Percentiles rank a stretch among this genome's conserved stretches.
Evolutionary conservation across 2,329 filamentous ascomycete species (phyloP).

Genomic region (Lachnellula occidentalis): DNA sequence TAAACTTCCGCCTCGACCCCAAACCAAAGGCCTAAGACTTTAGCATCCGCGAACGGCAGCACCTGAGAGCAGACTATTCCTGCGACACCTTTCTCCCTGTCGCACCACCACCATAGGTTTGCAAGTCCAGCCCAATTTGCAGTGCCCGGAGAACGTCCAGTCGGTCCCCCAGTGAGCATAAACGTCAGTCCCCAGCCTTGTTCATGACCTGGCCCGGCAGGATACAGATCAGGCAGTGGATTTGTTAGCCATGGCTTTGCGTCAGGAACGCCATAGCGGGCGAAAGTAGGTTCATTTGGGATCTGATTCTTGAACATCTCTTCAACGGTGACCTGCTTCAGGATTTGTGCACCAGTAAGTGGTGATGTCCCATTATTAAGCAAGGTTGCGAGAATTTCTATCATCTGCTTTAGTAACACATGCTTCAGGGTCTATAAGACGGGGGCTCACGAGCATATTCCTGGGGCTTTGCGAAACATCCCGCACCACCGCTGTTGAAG

Average conservation of each 20-base stretch:
- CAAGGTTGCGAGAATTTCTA: conserved; percentile 50
- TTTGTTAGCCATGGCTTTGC: conserved; percentile 46
- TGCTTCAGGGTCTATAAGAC: not conserved
- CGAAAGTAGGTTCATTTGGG: conserved; percentile 47
- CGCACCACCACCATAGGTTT: conserved; percentile 59
- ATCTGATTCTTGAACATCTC: conserved; percentile 62
- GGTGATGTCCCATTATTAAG: conserved; percentile 60
- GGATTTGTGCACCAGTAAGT: conserved; percentile 47
- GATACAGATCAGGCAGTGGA: conserved; percentile 38
- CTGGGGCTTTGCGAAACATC: conserved; percentile 52
- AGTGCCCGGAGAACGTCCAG: conserved; percentile 47
- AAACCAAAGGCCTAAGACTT: no score
- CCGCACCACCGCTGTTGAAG: conserved; percentile 57
- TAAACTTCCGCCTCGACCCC: no score
- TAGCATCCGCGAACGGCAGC: conserved; percentile 38
- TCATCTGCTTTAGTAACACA: not conserved
- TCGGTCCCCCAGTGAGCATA: conserved; percentile 46
- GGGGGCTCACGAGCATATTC: conserved; percentile 45
- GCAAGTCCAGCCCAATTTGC: conserved; percentile 54
- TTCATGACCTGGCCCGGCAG: conserved; percentile 42
- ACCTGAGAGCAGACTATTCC: conserved; percentile 47
- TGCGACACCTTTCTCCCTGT: conserved; percentile 53
- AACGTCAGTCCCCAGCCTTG: conserved; percentile 62
- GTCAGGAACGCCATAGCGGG: conserved; percentile 38
- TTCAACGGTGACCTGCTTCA: conserved; percentile 52